Evolutionary conservation across 2,329 filamentous ascomycete species (phyloP), one percentile per base, ranked within the genome.

Genomic region (Trichothecium roseum): DNA sequence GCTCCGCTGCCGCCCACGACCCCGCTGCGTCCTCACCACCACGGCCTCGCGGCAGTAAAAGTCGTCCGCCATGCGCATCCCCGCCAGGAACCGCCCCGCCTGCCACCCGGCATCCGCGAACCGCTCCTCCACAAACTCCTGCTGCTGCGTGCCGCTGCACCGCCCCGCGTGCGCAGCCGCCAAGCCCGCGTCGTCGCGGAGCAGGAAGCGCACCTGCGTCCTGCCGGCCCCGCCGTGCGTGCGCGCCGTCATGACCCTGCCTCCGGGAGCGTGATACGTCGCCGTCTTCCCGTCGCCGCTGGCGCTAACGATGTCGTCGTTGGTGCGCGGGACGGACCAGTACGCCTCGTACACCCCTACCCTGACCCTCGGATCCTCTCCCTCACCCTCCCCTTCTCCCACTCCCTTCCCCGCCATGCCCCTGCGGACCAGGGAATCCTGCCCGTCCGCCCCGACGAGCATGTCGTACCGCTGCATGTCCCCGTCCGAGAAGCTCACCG

Each of bases 361-460:
- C 39, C 9, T 18, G 43, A 3, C 57, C 42, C 42, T 56, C 62
- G 49, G 46, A 48, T 49, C 29, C 52, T 41, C n/a, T n/a, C n/a
- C n/a, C n/a, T n/a, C n/a, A n/a, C n/a, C n/a, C n/a, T n/a, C n/a
- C n/a, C n/a, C n/a, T n/a, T 3, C 37, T 39, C 18, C 40, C 18
- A 8, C 30, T 34, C 3, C 43, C 40, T 9, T 56, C 53, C 31
- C 62, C 4, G 38, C n/a, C 8, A 41, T 32, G 7, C 16, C 16
- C 17, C 38, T 40, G 18, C 46, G 37, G 16, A 42, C 41, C 2
- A 41, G 39, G 2, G 46, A 49, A 10, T 36, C 33, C 26, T 47
- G 63, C 0, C 73, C 73, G 44, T 77, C 72, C 3, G 71, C 69
- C 7, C 65, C 70, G 32, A 76, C 58, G 0, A 76, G 51, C 0